Conservation (phyloP, 2,329 filamentous ascomycete species). For the Fusarium neocosmosporiellum region DNA sequence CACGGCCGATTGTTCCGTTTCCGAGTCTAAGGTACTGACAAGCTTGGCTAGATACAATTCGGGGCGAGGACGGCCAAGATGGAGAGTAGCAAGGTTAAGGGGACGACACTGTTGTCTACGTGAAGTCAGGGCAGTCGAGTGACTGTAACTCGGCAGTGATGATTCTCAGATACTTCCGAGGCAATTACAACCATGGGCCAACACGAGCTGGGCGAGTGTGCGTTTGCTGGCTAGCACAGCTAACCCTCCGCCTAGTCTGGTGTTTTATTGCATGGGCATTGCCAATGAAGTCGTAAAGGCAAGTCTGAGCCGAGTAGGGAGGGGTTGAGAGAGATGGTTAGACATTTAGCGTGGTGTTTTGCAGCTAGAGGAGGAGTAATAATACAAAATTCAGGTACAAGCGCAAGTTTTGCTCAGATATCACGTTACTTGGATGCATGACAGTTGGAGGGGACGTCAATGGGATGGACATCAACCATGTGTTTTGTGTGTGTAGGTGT, state of each 20-base stretch:
- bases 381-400: neutral
- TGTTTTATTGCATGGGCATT: constrained; percentile 39
- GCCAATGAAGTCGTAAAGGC: constrained; percentile 69
- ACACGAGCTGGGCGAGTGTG: constrained; percentile 50
- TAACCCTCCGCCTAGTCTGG: constrained; percentile 55
- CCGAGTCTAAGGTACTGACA: constrained; percentile 13
- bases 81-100: constrained; percentile 75
- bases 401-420: neutral
- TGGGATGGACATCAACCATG: neutral
- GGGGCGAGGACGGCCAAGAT: constrained; percentile 86
- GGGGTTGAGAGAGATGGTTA: neutral
- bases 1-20: neutral
- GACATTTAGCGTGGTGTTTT: neutral
- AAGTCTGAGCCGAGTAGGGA: constrained; percentile 67
- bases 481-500: neutral
- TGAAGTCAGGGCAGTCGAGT: constrained; percentile 46
- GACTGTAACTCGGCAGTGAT: constrained; percentile 65
- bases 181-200: constrained; percentile 47
- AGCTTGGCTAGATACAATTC: constrained; percentile 75
- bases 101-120: constrained; percentile 68
- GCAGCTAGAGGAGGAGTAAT: neutral
- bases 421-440: constrained; percentile 14
- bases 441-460: neutral
- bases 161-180: constrained; percentile 84
- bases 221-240: constrained; percentile 57